Conservation (phyloP, 495 filamentous ascomycete species). For the Penicillium egyptiacum region DNA sequence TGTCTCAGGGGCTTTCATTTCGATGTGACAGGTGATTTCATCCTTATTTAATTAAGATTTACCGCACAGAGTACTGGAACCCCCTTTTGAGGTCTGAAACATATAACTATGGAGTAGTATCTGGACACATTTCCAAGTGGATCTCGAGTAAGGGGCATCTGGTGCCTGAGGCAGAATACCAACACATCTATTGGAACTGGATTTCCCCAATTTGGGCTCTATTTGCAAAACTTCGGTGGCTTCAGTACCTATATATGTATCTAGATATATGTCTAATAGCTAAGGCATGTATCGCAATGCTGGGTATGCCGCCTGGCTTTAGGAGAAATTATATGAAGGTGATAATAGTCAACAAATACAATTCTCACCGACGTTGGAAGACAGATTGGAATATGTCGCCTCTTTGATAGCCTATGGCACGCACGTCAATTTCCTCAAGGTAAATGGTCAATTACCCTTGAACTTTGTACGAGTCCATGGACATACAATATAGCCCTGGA, state of each 20-base stretch:
- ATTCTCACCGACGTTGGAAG: background rate
- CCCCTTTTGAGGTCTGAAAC: constrained; percentile 4
- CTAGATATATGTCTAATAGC: background rate
- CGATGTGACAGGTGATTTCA: background rate
- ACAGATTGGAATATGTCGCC: background rate
- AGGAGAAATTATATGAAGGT: background rate
- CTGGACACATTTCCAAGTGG: background rate
- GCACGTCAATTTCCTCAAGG: background rate
- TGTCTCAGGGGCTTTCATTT: constrained; percentile 17
- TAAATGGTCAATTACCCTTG: background rate
- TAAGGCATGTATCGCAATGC: background rate
- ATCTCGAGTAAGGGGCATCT: background rate
- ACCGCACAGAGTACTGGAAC: background rate
- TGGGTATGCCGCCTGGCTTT: background rate
- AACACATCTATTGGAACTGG: too few species aligned
- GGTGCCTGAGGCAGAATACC: background rate
- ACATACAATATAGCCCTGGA: too few species aligned
- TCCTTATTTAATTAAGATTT: background rate
- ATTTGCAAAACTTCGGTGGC: background rate
- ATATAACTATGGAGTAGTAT: too few species aligned
- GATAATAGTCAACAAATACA: background rate
- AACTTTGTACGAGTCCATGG: background rate
- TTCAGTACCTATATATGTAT: background rate
- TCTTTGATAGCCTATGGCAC: background rate
- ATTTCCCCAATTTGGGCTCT: background rate